These are phyloP conservation scores for Cryptosporidium andersoni DNA, from an alignment of 169 alveolate species.

Conservation along the genomic window DNA sequence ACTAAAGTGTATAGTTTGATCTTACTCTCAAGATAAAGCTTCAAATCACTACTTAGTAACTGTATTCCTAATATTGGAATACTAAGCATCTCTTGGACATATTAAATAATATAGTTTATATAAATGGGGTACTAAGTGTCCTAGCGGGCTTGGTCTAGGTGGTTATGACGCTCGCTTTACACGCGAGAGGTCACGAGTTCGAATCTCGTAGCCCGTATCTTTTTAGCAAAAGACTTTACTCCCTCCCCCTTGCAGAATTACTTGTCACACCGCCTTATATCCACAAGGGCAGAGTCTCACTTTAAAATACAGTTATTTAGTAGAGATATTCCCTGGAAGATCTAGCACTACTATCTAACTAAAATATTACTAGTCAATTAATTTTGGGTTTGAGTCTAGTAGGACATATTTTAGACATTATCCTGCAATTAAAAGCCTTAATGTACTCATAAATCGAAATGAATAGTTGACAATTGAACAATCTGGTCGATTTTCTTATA, in stretches of 20 bases:
- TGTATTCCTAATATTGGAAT: no score
- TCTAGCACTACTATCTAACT: background rate
- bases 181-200: slow-evolving; percentile 74
- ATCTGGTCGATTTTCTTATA: background rate
- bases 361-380: background rate
- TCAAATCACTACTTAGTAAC: no score
- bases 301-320: background rate
- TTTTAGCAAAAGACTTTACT: background rate
- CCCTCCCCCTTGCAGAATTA: background rate
- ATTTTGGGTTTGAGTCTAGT: background rate
- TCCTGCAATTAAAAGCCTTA: no score
- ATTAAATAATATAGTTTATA: background rate
- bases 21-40: no score
- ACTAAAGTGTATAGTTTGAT: no score
- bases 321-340: background rate
- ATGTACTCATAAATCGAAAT: no score
- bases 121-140: background rate
- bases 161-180: slow-evolving; percentile 73
- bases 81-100: background rate
- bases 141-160: slow-evolving; percentile 73
- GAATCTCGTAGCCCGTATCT: slow-evolving; percentile 73
- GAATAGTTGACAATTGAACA: no score
- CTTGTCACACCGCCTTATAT: no score
- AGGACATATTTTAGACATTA: slow-evolving; percentile 36
- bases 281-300: no score